Evolutionary conservation across 2,329 filamentous ascomycete genomes (phyloP).

Genomic region (Fusarium decemcellulare): DNA sequence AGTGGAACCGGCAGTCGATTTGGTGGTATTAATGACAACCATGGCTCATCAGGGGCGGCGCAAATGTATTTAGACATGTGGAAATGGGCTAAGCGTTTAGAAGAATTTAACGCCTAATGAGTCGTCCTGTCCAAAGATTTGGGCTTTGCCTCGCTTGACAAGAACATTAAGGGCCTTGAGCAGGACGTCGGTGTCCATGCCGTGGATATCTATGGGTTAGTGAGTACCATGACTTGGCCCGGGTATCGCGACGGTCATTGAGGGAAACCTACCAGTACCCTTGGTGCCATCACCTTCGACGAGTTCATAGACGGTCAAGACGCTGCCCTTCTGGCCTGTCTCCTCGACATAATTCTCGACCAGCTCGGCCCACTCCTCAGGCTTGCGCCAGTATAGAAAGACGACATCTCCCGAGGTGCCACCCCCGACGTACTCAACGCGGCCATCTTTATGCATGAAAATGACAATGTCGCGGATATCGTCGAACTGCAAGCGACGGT

Average conservation of each 20-base stretch:
- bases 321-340: conserved; percentile 89
- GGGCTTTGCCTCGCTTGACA: conserved; percentile 91
- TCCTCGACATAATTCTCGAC: conserved; percentile 87
- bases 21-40: conserved; percentile 2
- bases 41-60: conserved; percentile 12
- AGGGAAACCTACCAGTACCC: conserved; percentile 69
- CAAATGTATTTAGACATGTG: conserved; percentile 36
- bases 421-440: conserved; percentile 74
- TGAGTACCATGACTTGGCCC: conserved; percentile 17
- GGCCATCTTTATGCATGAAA: conserved; percentile 70
- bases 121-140: conserved; percentile 92
- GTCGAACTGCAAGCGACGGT: conserved; percentile 63
- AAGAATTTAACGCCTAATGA: conserved; percentile 98
- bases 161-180: conserved; percentile 84
- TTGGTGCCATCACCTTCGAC: conserved; percentile 86
- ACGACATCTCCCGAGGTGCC: conserved; percentile 61
- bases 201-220: conserved; percentile 78
- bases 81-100: conserved; percentile 60
- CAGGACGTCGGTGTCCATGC: conserved; percentile 88
- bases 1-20: conserved; percentile 22
- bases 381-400: conserved; percentile 88
- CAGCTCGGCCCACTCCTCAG: conserved; percentile 89
- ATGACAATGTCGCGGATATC: conserved; percentile 72
- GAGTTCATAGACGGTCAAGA: conserved; percentile 94
- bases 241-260: neutral